Percentiles rank a stretch among this genome's conserved stretches.
phyloP scores from a whole-genome alignment of 352 stramenopile genomes.

The Phytophthora ohioensis region DNA sequence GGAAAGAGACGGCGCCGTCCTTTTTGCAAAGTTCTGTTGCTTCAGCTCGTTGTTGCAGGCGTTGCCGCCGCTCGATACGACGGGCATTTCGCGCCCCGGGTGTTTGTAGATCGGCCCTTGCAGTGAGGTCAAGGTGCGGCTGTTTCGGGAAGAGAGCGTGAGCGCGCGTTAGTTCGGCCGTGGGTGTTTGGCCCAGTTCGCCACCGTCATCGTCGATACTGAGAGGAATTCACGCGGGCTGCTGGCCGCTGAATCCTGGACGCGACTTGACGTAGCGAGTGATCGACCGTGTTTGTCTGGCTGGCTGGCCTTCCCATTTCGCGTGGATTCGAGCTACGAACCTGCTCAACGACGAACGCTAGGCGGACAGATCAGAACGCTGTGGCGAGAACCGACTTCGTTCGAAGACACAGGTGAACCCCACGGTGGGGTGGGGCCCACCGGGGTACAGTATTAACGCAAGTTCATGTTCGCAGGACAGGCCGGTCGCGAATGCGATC shows the following conservation, averaged over 20 bases:
- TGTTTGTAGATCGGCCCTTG: neutral
- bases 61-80: slow-evolving; percentile 1
- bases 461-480: slow-evolving; percentile 2
- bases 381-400: slow-evolving; percentile 27
- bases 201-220: neutral
- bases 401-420: slow-evolving; percentile 16
- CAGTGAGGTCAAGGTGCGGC: slow-evolving; percentile 6
- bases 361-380: slow-evolving; percentile 17
- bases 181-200: slow-evolving; percentile 2
- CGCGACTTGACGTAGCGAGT: slow-evolving; percentile 35
- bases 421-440: neutral
- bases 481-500: slow-evolving; percentile 19
- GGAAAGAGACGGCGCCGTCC: slow-evolving; percentile 33
- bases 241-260: slow-evolving; percentile 26
- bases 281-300: slow-evolving; percentile 30
- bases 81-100: neutral
- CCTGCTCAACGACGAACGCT: slow-evolving; percentile 4
- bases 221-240: too few species aligned
- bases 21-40: slow-evolving; percentile 34
- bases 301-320: slow-evolving; percentile 18
- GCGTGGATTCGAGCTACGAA: slow-evolving; percentile 5
- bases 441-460: neutral
- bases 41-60: slow-evolving; percentile 11
- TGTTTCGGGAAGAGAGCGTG: slow-evolving; percentile 30
- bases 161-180: slow-evolving; percentile 3